These are phyloP conservation scores for Apiosordaria backusii DNA, from an alignment of 495 filamentous ascomycete species.

Conservation along the genomic window DNA sequence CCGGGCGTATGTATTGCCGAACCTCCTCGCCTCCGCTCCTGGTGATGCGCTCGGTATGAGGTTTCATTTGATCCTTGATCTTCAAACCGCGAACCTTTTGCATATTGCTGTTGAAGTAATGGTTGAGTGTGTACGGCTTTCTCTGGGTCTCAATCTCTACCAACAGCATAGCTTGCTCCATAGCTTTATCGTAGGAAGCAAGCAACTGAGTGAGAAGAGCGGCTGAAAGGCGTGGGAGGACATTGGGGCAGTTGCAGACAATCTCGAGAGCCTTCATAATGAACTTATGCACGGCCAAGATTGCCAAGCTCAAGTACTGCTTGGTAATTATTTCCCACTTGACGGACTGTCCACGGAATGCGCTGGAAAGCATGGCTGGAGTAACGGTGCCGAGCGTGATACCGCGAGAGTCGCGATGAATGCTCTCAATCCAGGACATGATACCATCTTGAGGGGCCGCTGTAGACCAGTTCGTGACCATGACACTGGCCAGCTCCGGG, in stretches of 20 bases:
- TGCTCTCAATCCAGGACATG: not conserved
- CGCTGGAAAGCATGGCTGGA: not conserved
- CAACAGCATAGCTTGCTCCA: constrained; percentile 45
- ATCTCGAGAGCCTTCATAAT: not conserved
- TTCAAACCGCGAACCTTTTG: constrained; percentile 36
- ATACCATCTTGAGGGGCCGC: not conserved
- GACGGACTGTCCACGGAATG: not conserved
- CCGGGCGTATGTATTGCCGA: not conserved
- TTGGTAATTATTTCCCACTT: not conserved
- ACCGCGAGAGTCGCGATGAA: constrained; percentile 8
- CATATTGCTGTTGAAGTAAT: constrained; percentile 51
- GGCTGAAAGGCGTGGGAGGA: not conserved
- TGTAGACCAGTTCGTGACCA: not conserved
- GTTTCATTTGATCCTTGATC: constrained; percentile 3
- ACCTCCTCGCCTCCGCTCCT: constrained; percentile 1
- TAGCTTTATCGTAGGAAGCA: constrained; percentile 37
- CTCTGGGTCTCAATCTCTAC: constrained; percentile 48
- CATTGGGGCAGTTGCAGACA: not conserved
- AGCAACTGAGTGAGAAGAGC: not conserved
- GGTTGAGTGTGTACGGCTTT: constrained; percentile 48
- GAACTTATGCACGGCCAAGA: not conserved
- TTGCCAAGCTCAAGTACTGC: not conserved
- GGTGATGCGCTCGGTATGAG: not conserved
- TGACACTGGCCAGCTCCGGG: not conserved
- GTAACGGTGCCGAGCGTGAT: constrained; percentile 24